Conservation (phyloP, 192 early-diverging fungal genomes). For the Dissophora globulifera region DNA sequence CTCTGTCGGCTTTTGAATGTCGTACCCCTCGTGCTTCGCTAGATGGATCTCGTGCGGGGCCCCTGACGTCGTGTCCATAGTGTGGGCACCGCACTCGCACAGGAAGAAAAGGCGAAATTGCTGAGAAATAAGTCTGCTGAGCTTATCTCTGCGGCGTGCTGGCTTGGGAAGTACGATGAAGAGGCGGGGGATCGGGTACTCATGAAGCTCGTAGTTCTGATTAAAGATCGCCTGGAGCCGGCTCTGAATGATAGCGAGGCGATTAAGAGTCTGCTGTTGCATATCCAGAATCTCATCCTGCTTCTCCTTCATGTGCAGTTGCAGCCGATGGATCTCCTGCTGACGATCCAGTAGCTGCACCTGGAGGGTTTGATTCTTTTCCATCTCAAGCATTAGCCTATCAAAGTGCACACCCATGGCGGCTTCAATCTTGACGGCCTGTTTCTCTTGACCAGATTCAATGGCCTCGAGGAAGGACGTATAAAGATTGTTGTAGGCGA, state of each 20-base stretch:
- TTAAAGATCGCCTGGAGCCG: constrained; percentile 6
- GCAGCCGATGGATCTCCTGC: no score
- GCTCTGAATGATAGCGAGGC: neutral
- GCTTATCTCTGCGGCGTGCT: neutral
- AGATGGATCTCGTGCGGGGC: constrained; percentile 10
- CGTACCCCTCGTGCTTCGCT: constrained; percentile 19
- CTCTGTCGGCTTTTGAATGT: neutral
- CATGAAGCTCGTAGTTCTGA: constrained; percentile 17
- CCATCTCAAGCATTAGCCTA: neutral
- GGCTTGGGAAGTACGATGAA: constrained; percentile 17
- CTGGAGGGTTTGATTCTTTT: constrained; percentile 1
- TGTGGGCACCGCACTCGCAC: constrained; percentile 23
- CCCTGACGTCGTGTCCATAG: neutral
- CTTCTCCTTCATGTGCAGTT: neutral
- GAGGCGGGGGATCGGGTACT: constrained; percentile 6
- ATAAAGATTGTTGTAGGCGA: neutral
- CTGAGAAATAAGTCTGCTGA: neutral
- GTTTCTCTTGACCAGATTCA: neutral
- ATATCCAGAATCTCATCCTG: neutral
- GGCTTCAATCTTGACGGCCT: neutral
- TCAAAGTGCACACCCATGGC: neutral
- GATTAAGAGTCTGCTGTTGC: neutral
- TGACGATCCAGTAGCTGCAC: neutral
- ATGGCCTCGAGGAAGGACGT: neutral
- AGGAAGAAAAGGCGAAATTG: constrained; percentile 19